These are phyloP conservation scores for Polyporus arcularius DNA, from an alignment of 768 basidiomycete species.

Conservation along the genomic window DNA sequence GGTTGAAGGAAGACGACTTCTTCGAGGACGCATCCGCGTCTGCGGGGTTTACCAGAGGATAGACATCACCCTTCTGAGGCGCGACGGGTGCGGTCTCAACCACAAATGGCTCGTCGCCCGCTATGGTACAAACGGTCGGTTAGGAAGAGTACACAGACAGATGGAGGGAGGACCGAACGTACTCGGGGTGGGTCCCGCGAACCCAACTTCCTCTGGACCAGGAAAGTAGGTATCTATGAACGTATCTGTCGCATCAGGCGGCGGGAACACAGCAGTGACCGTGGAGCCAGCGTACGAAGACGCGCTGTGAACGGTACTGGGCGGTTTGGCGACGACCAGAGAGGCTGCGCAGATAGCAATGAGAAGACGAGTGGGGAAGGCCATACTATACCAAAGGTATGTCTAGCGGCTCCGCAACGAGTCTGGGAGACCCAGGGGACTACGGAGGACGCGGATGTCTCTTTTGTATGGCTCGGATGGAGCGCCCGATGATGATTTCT, in stretches of 20 bases:
- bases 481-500: too few relatives aligned
- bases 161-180: slow-evolving; percentile 9
- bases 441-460: too few relatives aligned
- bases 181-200: slow-evolving; percentile 52
- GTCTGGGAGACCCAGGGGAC: too few relatives aligned
- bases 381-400: background rate
- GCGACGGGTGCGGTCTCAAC: slow-evolving; percentile 38
- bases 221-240: slow-evolving; percentile 42
- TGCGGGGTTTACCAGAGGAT: slow-evolving; percentile 42
- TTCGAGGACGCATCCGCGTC: slow-evolving; percentile 35
- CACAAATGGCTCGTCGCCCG: slow-evolving; percentile 31
- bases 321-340: background rate
- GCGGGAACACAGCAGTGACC: slow-evolving; percentile 43
- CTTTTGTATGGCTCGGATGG: too few relatives aligned
- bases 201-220: slow-evolving; percentile 44
- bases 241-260: slow-evolving; percentile 36
- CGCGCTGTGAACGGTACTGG: slow-evolving; percentile 14
- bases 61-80: slow-evolving; percentile 38
- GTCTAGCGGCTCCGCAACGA: too few relatives aligned
- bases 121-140: slow-evolving; percentile 7
- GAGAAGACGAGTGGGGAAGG: slow-evolving; percentile 3
- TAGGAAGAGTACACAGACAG: background rate
- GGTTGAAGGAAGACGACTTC: slow-evolving; percentile 39
- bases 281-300: slow-evolving; percentile 48
- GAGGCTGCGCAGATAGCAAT: slow-evolving; percentile 3